Evolutionary conservation across 352 stramenopile genomes (phyloP).

Genomic region (Pythium brassicae): DNA sequence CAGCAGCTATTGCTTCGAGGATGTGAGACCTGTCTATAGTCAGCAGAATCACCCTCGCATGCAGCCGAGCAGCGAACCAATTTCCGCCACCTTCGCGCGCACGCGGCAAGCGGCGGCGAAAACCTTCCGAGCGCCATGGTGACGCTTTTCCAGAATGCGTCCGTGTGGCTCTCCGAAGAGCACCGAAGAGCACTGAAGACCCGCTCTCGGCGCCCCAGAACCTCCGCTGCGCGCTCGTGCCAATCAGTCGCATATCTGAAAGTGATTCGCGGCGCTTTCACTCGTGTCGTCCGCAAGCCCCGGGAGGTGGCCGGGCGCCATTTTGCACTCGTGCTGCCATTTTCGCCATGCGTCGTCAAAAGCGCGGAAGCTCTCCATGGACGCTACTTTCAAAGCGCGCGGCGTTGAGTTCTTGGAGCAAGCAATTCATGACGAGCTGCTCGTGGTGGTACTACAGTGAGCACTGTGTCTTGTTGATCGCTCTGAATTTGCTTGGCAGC

Average conservation of each 20-base stretch:
- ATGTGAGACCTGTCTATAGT: no score
- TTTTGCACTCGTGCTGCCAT: neutral
- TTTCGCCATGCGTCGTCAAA: neutral
- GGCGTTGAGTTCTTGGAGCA: no score
- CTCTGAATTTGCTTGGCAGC: no score
- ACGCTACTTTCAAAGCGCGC: neutral
- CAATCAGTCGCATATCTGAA: neutral
- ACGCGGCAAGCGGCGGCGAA: neutral
- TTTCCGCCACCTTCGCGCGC: neutral
- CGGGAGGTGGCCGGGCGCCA: neutral
- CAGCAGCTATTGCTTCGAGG: neutral
- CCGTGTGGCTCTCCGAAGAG: neutral
- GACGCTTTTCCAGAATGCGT: neutral
- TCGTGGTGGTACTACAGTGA: neutral
- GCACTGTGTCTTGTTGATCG: no score
- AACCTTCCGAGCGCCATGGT: conserved; percentile 3
- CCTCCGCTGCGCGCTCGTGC: neutral
- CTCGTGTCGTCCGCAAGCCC: conserved; percentile 1
- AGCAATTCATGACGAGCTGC: neutral
- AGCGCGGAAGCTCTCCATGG: neutral
- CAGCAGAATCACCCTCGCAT: no score
- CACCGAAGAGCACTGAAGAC: neutral
- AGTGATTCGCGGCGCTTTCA: conserved; percentile 2
- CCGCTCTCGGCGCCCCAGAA: neutral
- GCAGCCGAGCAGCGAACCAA: neutral